A percentile compares a stretch with the other conserved stretches of the same genome.
Evolutionary conservation across 768 basidiomycete genomes (phyloP).

Genomic region (Mycena capillaripes): DNA sequence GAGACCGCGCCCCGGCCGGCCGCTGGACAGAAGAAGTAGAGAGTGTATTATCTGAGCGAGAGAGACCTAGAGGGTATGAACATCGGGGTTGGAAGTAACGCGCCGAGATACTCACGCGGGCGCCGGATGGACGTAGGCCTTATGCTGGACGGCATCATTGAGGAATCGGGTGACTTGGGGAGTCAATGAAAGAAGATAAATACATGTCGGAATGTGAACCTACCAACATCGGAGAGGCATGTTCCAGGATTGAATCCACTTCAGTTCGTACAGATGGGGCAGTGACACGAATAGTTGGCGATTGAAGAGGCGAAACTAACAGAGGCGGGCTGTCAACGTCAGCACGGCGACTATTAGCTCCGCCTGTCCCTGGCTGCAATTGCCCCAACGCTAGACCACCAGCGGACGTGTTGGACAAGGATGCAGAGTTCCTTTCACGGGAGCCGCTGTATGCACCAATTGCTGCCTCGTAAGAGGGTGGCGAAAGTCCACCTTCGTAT

Average conservation of each 20-base stretch:
- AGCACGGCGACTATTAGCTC: no score
- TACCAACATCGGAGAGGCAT: neutral
- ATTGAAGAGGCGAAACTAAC: neutral
- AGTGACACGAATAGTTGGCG: neutral
- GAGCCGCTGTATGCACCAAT: no score
- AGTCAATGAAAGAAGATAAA: neutral
- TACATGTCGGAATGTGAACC: neutral
- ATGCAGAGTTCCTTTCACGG: no score
- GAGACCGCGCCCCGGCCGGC: neutral
- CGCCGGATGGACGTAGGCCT: no score
- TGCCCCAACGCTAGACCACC: no score
- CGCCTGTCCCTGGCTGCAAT: no score
- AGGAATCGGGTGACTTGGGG: neutral
- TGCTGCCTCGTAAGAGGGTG: no score
- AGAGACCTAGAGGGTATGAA: neutral
- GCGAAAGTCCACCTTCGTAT: no score
- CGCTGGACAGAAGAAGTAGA: no score
- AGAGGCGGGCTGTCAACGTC: no score
- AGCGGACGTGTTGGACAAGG: no score
- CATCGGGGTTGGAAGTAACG: neutral
- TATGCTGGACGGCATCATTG: neutral
- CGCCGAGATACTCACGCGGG: neutral
- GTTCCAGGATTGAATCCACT: neutral
- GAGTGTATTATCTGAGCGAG: no score
- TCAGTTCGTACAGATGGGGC: neutral